phyloP scores from a whole-genome alignment of 2,329 filamentous ascomycete genomes.

The Dactylellina haptotyla region DNA sequence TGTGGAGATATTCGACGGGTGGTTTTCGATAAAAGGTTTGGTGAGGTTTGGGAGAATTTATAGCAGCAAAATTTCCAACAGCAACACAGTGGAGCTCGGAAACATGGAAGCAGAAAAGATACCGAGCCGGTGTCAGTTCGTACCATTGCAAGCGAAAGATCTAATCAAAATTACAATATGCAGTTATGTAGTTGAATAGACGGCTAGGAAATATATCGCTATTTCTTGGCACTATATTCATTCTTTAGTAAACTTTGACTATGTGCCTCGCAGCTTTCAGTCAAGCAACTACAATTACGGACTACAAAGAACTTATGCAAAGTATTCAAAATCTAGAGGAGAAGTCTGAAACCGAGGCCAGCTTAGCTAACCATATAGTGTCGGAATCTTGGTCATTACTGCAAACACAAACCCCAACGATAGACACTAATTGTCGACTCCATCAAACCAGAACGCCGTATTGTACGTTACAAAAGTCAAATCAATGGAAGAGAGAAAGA shows the following conservation, averaged over 20 bases:
- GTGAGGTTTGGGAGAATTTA: constrained; percentile 43
- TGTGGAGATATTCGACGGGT: background rate
- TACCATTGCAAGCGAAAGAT: background rate
- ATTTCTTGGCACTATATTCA: no score
- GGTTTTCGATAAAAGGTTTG: constrained; percentile 13
- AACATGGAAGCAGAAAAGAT: constrained; percentile 3
- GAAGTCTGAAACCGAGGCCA: no score
- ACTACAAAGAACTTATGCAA: no score
- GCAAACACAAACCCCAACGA: no score
- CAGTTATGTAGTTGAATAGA: background rate
- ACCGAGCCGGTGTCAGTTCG: background rate
- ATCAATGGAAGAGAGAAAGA: background rate
- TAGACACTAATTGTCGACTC: background rate
- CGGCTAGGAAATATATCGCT: no score
- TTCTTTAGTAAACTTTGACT: no score
- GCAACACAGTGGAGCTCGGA: constrained; percentile 34
- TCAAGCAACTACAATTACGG: no score
- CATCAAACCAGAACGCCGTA: background rate
- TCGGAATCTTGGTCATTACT: no score
- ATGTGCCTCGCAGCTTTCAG: no score
- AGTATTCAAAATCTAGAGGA: no score
- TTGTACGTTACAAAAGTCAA: background rate
- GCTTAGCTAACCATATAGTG: no score
- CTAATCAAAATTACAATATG: background rate
- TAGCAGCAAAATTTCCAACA: constrained; percentile 41